Percentiles rank a stretch among this genome's conserved stretches.
These are phyloP conservation scores for Schizopora paradoxa DNA, from an alignment of 1,284 basidiomycete species.

Conservation along the genomic window DNA sequence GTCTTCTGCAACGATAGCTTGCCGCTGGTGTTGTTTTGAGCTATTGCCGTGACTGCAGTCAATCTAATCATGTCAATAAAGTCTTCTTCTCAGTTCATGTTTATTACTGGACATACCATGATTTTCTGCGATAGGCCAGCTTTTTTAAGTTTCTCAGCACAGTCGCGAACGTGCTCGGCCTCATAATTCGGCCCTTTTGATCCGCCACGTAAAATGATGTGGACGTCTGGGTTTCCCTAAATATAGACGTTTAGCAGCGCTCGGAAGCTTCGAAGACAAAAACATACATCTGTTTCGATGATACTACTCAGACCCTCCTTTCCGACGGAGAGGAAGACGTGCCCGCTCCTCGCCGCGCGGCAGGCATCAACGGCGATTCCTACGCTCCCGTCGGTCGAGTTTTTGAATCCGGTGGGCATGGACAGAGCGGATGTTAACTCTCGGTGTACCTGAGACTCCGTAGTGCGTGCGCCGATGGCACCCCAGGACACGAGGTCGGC, in stretches of 20 bases:
- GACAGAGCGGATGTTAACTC: slow-evolving; percentile 81
- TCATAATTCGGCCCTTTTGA: slow-evolving; percentile 82
- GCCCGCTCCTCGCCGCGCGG: slow-evolving; percentile 77
- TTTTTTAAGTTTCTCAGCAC: slow-evolving; percentile 72
- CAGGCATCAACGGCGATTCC: slow-evolving; percentile 90
- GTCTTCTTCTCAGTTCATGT: slow-evolving; percentile 3
- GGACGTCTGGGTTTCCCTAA: slow-evolving; percentile 84
- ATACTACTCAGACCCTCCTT: slow-evolving; percentile 91
- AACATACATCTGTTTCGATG: slow-evolving; percentile 76
- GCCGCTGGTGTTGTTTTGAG: slow-evolving; percentile 80
- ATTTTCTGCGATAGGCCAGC: slow-evolving; percentile 76
- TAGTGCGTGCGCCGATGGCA: slow-evolving; percentile 93
- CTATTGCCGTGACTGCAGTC: slow-evolving; percentile 97
- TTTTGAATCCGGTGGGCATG: slow-evolving; percentile 86
- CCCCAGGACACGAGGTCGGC: slow-evolving; percentile 97
- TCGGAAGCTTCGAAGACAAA: slow-evolving; percentile 17
- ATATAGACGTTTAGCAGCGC: slow-evolving; percentile 4
- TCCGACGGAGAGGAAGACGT: slow-evolving; percentile 91
- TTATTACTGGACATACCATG: slow-evolving; percentile 66
- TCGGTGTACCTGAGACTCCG: slow-evolving; percentile 95
- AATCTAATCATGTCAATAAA: slow-evolving; percentile 44
- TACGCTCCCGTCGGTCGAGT: slow-evolving; percentile 72
- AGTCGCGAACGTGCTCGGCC: slow-evolving; percentile 73
- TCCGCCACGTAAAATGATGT: slow-evolving; percentile 87
- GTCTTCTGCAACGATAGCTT: slow-evolving; percentile 79